Base-by-base conservation (phyloP, 2,329 filamentous ascomycete genomes). In the Sporothrix protearum region DNA sequence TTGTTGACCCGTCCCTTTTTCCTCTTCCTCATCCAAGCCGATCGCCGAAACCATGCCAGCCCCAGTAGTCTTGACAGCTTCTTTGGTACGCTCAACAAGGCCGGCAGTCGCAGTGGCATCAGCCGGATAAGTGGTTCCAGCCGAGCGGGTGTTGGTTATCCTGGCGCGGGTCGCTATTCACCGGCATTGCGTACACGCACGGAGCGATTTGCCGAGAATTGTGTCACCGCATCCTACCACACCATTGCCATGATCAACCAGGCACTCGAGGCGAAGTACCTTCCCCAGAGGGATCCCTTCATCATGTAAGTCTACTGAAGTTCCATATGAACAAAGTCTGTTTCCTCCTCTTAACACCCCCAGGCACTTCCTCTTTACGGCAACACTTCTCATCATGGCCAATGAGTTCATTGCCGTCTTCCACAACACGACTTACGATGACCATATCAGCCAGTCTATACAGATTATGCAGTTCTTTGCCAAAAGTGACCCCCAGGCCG, bases 1-100 rank as follows among this genome's bases (percentile, higher is more conserved):
- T 81, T 91, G 0, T 82, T 91, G 1, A 89, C 87, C 0, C 82
- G 89, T 36, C 89, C 89, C 0, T 91, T 91, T 77, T 88, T 91
- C 72, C 79, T 90, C 16, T 86, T 85, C 71, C 82, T 88, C 14
- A 81, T 89, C 53, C 87, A 82, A 71, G 33, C 69, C 8, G 63
- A 72, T 25, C 57, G 63, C 7, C 61, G 42, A 16, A 53, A 22
- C 45, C 64, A 66, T n/a, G 42, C 63, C 42, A 47, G 9, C 12
- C 22, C 16, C 4, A 45, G 64, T 19, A 51, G 30, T 14, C 25
- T 51, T 7, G 49, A n/a, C 19, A 51, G n/a, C 33, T 22, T 36
- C 19, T 36, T 22, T 2, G 33, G 57, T 2, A 39, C 30, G 1
- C 30, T 39, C 57, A 39, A 12, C 30, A 36, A 30, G 49, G 9